A percentile compares a stretch with the other conserved stretches of the same genome.
These are phyloP conservation scores for Trichodelitschia bisporula DNA, from an alignment of 495 filamentous ascomycete genomes.

Conservation along the genomic window DNA sequence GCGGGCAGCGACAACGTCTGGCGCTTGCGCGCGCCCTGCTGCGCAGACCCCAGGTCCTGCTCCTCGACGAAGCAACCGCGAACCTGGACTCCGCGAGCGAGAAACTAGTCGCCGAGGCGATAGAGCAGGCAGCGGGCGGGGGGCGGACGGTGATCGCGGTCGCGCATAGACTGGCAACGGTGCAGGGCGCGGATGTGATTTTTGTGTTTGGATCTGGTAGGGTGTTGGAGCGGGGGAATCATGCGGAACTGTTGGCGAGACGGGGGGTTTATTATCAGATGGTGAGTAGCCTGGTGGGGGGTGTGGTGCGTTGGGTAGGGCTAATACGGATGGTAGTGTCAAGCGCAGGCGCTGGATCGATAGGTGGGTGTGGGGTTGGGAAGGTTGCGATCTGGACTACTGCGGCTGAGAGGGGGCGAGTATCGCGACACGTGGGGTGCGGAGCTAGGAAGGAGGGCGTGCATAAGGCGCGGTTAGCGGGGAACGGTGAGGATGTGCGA, in stretches of 20 bases:
- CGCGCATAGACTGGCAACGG: conserved; percentile 13
- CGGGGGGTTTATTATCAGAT: conserved; percentile 8
- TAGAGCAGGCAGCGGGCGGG: conserved; percentile 4
- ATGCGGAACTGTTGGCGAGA: conserved; percentile 12
- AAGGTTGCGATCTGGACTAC: too few species aligned
- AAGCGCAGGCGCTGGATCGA: too few species aligned
- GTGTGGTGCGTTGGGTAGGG: too few species aligned
- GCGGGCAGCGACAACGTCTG: conserved; percentile 10
- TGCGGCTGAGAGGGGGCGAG: too few species aligned
- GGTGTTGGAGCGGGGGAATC: conserved; percentile 16
- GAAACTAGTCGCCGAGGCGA: conserved; percentile 7
- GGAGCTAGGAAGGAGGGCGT: too few species aligned
- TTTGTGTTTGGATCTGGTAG: conserved; percentile 16
- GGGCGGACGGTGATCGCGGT: conserved; percentile 9
- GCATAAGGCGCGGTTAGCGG: too few species aligned
- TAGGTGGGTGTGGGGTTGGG: too few species aligned
- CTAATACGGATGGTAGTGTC: too few species aligned
- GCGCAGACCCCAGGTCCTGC: conserved; percentile 8
- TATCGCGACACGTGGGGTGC: too few species aligned
- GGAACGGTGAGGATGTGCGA: too few species aligned
- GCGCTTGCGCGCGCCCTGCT: conserved; percentile 10
- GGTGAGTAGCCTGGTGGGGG: too few species aligned
- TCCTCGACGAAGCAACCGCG: conserved; percentile 10
- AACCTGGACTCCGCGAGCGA: conserved; percentile 8
- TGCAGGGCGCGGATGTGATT: conserved; percentile 16